Base-by-base conservation (phyloP, 148 eudicot species). In the Cornus suecica region DNA sequence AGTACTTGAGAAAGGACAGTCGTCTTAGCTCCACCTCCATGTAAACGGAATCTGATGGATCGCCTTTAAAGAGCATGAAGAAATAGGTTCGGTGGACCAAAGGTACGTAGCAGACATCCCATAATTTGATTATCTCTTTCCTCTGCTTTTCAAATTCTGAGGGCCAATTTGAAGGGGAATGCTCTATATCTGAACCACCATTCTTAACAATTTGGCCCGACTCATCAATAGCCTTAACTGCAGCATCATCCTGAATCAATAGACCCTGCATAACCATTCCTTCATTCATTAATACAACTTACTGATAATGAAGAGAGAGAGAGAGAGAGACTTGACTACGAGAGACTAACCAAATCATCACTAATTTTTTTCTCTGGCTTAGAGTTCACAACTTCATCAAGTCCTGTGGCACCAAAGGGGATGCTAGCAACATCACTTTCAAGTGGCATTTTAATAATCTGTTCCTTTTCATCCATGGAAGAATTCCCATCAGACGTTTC, bases 1-100 rank as follows among this genome's bases (percentile, higher is more conserved):
- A 77, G 76, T 78, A 81, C 84, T 87, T 90, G 76, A 96, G 92
- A 79, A 87, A 96, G 18, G 97, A 86, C 80, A 96, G 73, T 52
- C 98, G 80, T 74, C 99, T 87, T 22, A 87, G 87, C 81, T 96
- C 99, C 4, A 96, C 98, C 83, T 93, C 99, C 83, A 96, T 72
- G 86, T 96, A 96, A 61, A 93, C 80, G 18, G 91, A 85, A 72
- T 96, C 99, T 2, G 99, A 85, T 26, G 90, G 94, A 77, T 96
- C 99, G 25, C 94, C 99, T 84, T 85, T 86, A 70, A 96, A 96
- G 62, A 96, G 88, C 83, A 96, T 83, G 83, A 85, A 91, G 79
- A 96, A 96, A 58, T 83, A 89, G 77, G 91, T 91, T 80, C 99
- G 86, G 76, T 93, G 98, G 52, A 88, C 84, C 67, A 96, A 70